phyloP scores from a whole-genome alignment of 2,329 filamentous ascomycete species.

The Fusarium buxicola region DNA sequence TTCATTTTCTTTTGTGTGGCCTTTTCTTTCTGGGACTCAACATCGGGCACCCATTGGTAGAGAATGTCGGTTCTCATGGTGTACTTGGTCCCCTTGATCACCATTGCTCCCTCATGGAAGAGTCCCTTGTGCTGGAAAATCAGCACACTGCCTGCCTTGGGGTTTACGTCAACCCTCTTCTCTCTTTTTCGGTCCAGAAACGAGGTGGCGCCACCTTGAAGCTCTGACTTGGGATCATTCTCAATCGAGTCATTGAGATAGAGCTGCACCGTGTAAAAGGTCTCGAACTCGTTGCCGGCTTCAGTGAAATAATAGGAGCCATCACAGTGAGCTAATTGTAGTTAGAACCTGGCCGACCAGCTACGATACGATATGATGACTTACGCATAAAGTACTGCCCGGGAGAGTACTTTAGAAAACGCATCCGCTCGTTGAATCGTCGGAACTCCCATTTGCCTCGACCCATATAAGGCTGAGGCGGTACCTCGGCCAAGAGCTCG shows the following conservation, averaged over 20 bases:
- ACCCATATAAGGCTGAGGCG: constrained; percentile 40
- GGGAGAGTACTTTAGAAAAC: constrained; percentile 77
- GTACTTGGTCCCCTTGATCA: constrained; percentile 64
- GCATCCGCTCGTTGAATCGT: constrained; percentile 76
- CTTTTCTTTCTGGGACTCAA: constrained; percentile 3
- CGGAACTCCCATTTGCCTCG: constrained; percentile 56
- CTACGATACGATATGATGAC: no score
- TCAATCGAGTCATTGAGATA: constrained; percentile 53
- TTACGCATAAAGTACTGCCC: constrained; percentile 78
- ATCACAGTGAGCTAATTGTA: constrained; percentile 71
- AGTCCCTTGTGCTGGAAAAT: constrained; percentile 68
- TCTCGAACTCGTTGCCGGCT: constrained; percentile 55
- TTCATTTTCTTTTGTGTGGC: not conserved
- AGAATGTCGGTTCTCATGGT: constrained; percentile 68
- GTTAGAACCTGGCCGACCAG: no score
- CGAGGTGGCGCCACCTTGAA: constrained; percentile 66
- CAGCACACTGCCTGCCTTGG: constrained; percentile 67
- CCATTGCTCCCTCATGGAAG: constrained; percentile 65
- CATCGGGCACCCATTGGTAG: constrained; percentile 53
- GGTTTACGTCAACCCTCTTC: constrained; percentile 63
- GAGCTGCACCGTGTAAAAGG: constrained; percentile 67
- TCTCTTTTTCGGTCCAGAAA: constrained; percentile 61
- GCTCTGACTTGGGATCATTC: constrained; percentile 38
- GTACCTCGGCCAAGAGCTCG: constrained; percentile 53
- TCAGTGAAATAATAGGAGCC: constrained; percentile 67